Evolutionary conservation across 495 filamentous ascomycete genomes (phyloP), one percentile per base, ranked within the genome.

Genomic region (Aspergillus wentii): DNA sequence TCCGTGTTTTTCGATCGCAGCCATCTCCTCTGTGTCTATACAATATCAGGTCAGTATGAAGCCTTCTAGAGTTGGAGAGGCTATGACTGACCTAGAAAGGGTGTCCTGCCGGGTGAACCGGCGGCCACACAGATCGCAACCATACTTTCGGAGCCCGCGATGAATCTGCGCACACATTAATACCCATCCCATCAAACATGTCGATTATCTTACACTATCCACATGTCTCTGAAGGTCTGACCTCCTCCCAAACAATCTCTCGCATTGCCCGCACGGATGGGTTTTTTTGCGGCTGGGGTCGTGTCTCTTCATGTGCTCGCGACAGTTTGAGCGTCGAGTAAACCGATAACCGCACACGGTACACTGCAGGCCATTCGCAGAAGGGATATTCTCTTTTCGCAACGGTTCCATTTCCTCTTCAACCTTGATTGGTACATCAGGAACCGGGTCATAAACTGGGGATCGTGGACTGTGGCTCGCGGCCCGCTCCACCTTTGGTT

Each of bases 281-380:
- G 79, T 78, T 49, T 83, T 81, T 45, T 77, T 79, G 35, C 79
- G 71, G 33, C 72, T 75, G 2, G 89, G 83, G 58, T 95, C 80
- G 62, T 97, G 91, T 6, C 79, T 91, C 53, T 92, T 87, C 71
- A 92, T 74, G 59, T 97, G 91, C 37, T 86, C 82, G 53, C 85
- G 87, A 61, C 83, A 88, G 64, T 97, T 97, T 64, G 90, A 96
- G 52, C 79, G 84, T 35, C 91, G 67, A 43, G 86, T 86, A 56
- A 96, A 97, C 6, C 80, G 72, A 61, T 80, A 82, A 16, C 82
- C 82, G 57, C 91, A 97, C 8, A 81, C 60, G 17, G 76, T 67
- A 56, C 91, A 97, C 41, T 79, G 60, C 53, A 80, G 85, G 38
- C 83, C 88, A 27, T 41, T 46, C 0, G 44, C 48, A 27, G 54